A percentile compares a stretch with the other conserved stretches of the same genome.
phyloP scores from a whole-genome alignment of 306 rosid genomes.

The Quercus parvula region DNA sequence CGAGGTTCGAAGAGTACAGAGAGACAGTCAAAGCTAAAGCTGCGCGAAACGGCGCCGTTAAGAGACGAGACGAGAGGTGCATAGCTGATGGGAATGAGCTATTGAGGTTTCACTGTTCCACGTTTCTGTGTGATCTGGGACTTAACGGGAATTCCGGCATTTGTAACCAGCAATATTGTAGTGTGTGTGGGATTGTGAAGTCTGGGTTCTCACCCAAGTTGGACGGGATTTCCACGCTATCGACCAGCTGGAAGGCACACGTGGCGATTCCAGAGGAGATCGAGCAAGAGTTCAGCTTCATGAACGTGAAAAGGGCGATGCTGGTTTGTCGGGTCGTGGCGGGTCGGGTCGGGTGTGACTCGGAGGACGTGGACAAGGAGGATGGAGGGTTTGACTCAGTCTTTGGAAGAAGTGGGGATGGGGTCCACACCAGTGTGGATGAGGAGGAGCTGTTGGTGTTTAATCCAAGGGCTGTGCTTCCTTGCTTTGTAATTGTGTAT shows the following conservation, averaged over 20 bases:
- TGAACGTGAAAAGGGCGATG: constrained; percentile 94
- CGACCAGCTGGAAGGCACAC: constrained; percentile 86
- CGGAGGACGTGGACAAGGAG: constrained; percentile 54
- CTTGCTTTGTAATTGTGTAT: constrained; percentile 95
- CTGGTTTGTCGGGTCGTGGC: constrained; percentile 84
- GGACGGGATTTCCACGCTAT: constrained; percentile 89
- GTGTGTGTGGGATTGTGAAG: constrained; percentile 72
- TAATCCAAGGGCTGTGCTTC: constrained; percentile 96
- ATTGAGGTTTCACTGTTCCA: constrained; percentile 86
- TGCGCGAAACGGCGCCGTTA: constrained; percentile 29
- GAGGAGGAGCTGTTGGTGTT: constrained; percentile 90
- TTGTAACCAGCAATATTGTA: constrained; percentile 77
- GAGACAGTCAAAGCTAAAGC: constrained; percentile 69
- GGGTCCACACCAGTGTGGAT: constrained; percentile 55
- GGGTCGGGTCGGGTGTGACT: constrained; percentile 76
- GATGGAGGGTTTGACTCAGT: constrained; percentile 77
- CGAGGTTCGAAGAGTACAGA: constrained; percentile 83
- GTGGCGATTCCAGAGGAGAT: constrained; percentile 76
- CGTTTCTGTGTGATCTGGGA: constrained; percentile 81
- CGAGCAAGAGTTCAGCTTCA: constrained; percentile 73
- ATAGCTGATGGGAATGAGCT: constrained; percentile 95
- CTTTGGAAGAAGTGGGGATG: constrained; percentile 53
- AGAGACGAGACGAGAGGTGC: constrained; percentile 71
- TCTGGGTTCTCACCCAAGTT: constrained; percentile 85
- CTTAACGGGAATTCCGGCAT: constrained; percentile 58